Conservation (phyloP, 768 basidiomycete genomes). For the Gelatoporia subvermispora region DNA sequence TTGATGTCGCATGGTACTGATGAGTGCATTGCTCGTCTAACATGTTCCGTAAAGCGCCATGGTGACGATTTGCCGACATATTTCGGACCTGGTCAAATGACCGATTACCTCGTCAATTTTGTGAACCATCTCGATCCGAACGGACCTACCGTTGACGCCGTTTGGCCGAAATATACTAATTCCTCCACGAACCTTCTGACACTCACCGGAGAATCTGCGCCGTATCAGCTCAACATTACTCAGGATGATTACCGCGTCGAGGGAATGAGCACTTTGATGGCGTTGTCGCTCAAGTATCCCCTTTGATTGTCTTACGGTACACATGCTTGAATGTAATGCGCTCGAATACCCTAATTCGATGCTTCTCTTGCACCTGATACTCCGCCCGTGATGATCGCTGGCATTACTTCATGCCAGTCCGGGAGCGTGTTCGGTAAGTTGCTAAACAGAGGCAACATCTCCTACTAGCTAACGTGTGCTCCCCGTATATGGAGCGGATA, state of each 20-base stretch:
- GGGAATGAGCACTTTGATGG: constrained; percentile 8
- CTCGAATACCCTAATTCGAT: too few species aligned
- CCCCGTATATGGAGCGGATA: constrained; percentile 93
- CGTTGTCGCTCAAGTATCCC: constrained; percentile 15
- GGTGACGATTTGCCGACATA: constrained; percentile 37
- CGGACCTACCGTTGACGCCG: constrained; percentile 7
- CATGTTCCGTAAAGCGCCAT: constrained; percentile 31
- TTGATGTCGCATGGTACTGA: background rate
- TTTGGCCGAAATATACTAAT: constrained; percentile 15
- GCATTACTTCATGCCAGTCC: constrained; percentile 78
- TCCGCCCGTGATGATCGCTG: constrained; percentile 89
- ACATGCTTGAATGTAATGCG: too few species aligned
- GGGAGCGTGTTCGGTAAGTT: constrained; percentile 79
- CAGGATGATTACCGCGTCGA: constrained; percentile 14
- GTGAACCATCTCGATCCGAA: constrained; percentile 41
- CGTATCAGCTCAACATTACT: constrained; percentile 6
- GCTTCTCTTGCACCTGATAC: too few species aligned
- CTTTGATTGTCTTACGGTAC: too few species aligned
- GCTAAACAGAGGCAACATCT: constrained; percentile 67
- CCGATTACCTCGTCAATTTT: constrained; percentile 44
- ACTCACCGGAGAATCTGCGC: constrained; percentile 10
- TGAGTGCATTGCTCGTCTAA: background rate
- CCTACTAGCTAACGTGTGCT: constrained; percentile 78
- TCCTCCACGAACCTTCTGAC: constrained; percentile 10
- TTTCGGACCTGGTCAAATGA: constrained; percentile 39